phyloP scores from a whole-genome alignment of 2,329 filamentous ascomycete species.

The Karstenula rhodostoma region DNA sequence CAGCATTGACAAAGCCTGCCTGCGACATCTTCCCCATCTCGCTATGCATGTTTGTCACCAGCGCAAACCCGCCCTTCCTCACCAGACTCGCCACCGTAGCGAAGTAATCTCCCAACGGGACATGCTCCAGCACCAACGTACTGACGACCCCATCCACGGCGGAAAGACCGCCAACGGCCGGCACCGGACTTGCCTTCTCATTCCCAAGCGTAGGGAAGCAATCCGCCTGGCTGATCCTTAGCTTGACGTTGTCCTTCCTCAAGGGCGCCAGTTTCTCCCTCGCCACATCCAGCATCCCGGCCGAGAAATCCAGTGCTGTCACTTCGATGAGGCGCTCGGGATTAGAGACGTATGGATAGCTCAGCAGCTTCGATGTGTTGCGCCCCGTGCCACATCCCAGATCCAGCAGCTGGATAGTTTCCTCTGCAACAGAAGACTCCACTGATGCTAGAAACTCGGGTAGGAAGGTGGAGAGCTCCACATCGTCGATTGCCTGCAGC shows the following conservation, averaged over 20 bases:
- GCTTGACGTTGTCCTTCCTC: slow-evolving; percentile 10
- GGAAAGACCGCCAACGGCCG: slow-evolving; percentile 22
- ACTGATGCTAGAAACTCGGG: slow-evolving; percentile 56
- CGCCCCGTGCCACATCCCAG: slow-evolving; percentile 72
- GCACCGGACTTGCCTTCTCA: slow-evolving; percentile 30
- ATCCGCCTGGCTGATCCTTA: slow-evolving; percentile 34
- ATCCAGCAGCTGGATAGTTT: slow-evolving; percentile 60
- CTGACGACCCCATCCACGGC: slow-evolving; percentile 61
- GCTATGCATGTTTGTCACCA: slow-evolving; percentile 74
- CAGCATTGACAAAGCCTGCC: slow-evolving; percentile 67
- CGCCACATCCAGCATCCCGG: slow-evolving; percentile 66
- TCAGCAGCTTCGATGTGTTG: slow-evolving; percentile 64
- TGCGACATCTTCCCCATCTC: slow-evolving; percentile 68
- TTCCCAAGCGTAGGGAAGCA: slow-evolving; percentile 37
- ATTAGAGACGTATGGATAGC: slow-evolving; percentile 36
- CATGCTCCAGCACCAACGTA: slow-evolving; percentile 71
- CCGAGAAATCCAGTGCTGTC: slow-evolving; percentile 64
- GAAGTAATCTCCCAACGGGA: slow-evolving; percentile 63
- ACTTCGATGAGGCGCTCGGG: slow-evolving; percentile 45
- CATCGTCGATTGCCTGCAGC: slow-evolving; percentile 69
- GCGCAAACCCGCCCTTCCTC: slow-evolving; percentile 56
- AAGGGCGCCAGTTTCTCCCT: slow-evolving; percentile 42
- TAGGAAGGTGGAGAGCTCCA: slow-evolving; percentile 62
- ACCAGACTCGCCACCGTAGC: slow-evolving; percentile 54
- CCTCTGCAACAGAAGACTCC: slow-evolving; percentile 7